Percentiles rank a stretch among this genome's conserved stretches.
phyloP scores from a whole-genome alignment of 352 stramenopile species.

The Globisporangium echinulatum region DNA sequence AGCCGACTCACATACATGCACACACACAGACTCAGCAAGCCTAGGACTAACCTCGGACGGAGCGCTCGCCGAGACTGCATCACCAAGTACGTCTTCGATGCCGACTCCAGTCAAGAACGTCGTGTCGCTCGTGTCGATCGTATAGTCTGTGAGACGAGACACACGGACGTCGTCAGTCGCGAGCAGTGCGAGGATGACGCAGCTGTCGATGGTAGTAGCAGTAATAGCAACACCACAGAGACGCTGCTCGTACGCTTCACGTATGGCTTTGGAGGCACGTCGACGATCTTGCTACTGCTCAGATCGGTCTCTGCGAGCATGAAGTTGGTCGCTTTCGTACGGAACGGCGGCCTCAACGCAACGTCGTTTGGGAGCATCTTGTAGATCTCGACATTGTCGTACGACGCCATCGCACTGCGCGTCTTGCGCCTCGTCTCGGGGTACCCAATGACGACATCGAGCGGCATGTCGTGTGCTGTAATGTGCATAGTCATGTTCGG shows the following conservation, averaged over 20 bases:
- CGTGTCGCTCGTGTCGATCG: slow-evolving; percentile 48
- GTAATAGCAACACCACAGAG: not conserved
- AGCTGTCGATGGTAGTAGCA: not conserved
- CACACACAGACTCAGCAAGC: not conserved
- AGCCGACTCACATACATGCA: not conserved
- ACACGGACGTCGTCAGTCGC: too few species aligned
- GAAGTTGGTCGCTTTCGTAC: slow-evolving; percentile 37
- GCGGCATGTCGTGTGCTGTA: slow-evolving; percentile 10
- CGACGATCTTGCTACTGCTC: slow-evolving; percentile 15
- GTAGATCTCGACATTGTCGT: slow-evolving; percentile 79
- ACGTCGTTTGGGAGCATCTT: slow-evolving; percentile 73
- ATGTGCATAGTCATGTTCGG: slow-evolving; percentile 44
- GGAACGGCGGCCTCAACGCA: slow-evolving; percentile 46
- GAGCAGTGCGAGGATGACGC: too few species aligned
- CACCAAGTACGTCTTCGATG: slow-evolving; percentile 51
- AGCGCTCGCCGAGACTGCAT: slow-evolving; percentile 9
- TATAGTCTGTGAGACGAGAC: slow-evolving; percentile 2
- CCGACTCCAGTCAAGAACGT: slow-evolving; percentile 73
- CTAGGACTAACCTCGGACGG: slow-evolving; percentile 21
- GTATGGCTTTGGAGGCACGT: not conserved
- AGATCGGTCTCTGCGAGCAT: slow-evolving; percentile 23
- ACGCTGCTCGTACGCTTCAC: slow-evolving; percentile 11
- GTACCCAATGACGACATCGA: slow-evolving; percentile 53
- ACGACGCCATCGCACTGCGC: slow-evolving; percentile 27
- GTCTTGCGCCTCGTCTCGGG: slow-evolving; percentile 67